Base-by-base conservation (phyloP, 345 rosid genomes). In the Gossypium thurberi region DNA sequence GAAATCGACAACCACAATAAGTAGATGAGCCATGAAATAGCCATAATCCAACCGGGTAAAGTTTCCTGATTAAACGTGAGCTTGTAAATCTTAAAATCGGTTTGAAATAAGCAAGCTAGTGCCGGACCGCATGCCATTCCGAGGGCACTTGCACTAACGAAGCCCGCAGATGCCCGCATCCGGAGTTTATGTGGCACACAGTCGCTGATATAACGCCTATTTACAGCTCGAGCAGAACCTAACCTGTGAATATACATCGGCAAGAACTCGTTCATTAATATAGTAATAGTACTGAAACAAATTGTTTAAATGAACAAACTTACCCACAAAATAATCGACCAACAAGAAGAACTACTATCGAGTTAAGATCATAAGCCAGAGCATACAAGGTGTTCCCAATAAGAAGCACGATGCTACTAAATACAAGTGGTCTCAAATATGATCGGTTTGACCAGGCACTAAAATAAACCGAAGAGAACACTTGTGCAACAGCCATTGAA, bases 71-170 rank as follows among this genome's bases (percentile, higher is more conserved):
- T 87, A 76, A 91, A 86, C 46, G 97, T 89, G 13, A 91, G 67
- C 61, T 85, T 84, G 85, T 76, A 85, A 57, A 91, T 75, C 79
- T 82, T 89, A 82, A 89, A 91, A 70, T 86, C 70, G 48, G 81
- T 85, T 72, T 89, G 94, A 73, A 91, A 88, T 42, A 91, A 66
- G 80, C 91, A 89, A 75, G 92, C 97, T 73, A 91, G 88, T 78
- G 92, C 94, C 11, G 97, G 97, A 76, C 97, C 94, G 75, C 94
- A 89, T 50, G 97, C 97, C 94, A 91, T 89, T 82, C 97, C 94
- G 8, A 91, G 88, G 57, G 97, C 97, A 87, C 94, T 91, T 64
- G 97, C 97, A 86, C 88, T 91, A 58, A 91, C 94, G 81, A 91
- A 91, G 72, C 87, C 97, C 0, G 92, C 97, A 43, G 94, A 91